These are phyloP conservation scores for Seminavis robusta DNA, from an alignment of 108 stramenopile genomes.

Conservation along the genomic window DNA sequence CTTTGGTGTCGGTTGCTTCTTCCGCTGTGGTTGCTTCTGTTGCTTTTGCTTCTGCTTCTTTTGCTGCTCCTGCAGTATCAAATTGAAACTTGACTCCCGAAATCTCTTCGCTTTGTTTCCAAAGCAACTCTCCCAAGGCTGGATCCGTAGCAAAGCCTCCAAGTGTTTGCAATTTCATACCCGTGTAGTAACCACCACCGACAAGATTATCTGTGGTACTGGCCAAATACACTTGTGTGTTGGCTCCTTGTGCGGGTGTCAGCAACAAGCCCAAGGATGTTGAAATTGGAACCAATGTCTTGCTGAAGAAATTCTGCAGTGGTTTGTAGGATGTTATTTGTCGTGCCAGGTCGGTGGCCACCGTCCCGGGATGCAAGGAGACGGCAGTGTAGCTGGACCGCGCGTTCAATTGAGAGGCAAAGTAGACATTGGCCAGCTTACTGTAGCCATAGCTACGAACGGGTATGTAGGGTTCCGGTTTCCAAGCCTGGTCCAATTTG, in stretches of 20 bases:
- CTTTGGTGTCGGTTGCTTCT: no score
- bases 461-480: conserved; percentile 24
- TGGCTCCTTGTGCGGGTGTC: conserved; percentile 49
- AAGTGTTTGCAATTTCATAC: conserved; percentile 23
- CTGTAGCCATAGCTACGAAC: conserved; percentile 45
- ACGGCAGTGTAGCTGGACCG: conserved; percentile 24
- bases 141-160: conserved; percentile 35
- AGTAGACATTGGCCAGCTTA: conserved; percentile 68
- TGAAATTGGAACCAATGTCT: conserved; percentile 12
- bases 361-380: conserved; percentile 54
- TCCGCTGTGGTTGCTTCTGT: no score
- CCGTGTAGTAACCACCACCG: conserved; percentile 29
- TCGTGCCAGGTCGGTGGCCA: conserved; percentile 50
- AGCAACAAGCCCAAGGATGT: conserved; percentile 11
- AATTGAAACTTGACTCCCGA: conserved; percentile 31
- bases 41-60: no score
- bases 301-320: conserved; percentile 23
- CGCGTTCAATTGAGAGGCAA: conserved; percentile 58
- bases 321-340: no score
- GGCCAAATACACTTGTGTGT: conserved; percentile 48
- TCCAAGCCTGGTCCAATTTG: conserved; percentile 27
- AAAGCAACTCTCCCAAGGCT: conserved; percentile 23
- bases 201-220: conserved; percentile 10
- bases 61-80: no score
- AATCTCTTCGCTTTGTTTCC: conserved; percentile 39